phyloP scores from a whole-genome alignment of 768 basidiomycete species.

The Royoungia palumana region DNA sequence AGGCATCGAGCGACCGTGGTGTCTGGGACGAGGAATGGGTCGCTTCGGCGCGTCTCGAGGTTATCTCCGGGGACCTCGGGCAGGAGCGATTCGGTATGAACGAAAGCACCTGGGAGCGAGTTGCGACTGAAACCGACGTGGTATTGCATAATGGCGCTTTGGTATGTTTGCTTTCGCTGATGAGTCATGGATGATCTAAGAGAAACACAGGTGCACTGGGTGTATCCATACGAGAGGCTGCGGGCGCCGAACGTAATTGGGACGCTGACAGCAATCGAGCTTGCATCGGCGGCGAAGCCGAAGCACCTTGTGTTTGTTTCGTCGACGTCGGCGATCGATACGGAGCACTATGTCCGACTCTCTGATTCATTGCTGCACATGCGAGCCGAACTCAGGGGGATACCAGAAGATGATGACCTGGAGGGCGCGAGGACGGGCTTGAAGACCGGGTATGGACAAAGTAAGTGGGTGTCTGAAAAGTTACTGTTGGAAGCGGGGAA shows the following conservation, averaged over 20 bases:
- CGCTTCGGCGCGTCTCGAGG: conserved; percentile 60
- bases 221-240: conserved; percentile 94
- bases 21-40: conserved; percentile 92
- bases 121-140: conserved; percentile 73
- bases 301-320: conserved; percentile 91
- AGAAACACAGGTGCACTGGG: conserved; percentile 84
- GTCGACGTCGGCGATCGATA: conserved; percentile 93
- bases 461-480: conserved; percentile 98
- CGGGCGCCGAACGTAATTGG: conserved; percentile 90
- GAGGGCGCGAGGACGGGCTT: conserved; percentile 75
- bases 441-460: conserved; percentile 94
- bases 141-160: conserved; percentile 96
- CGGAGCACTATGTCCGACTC: conserved; percentile 83
- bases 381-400: conserved; percentile 50
- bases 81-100: conserved; percentile 71
- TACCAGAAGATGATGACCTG: conserved; percentile 85
- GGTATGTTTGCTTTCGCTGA: conserved; percentile 46
- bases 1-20: conserved; percentile 71
- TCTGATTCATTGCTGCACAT: conserved; percentile 62
- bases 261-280: conserved; percentile 77
- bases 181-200: neutral
- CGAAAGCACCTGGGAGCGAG: conserved; percentile 56
- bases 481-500: conserved; percentile 87
- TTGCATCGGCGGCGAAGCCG: conserved; percentile 69
- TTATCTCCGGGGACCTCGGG: conserved; percentile 81